These are phyloP conservation scores for Yueomyces sp. DNA, from an alignment of 805 yeast genomes.

Conservation along the genomic window DNA sequence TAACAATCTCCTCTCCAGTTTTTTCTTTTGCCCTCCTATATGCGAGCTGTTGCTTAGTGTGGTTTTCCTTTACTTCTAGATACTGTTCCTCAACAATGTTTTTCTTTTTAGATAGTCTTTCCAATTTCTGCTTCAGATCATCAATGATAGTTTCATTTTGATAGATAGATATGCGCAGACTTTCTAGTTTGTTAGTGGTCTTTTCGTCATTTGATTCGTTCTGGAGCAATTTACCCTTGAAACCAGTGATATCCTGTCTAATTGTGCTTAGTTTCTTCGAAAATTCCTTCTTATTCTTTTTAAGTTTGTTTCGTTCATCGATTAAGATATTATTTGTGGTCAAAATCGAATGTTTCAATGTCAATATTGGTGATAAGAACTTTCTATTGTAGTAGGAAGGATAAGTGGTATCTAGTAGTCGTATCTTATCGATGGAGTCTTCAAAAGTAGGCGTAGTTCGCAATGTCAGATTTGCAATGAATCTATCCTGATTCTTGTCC, in stretches of 20 bases:
- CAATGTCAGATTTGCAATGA: slow-evolving; percentile 28
- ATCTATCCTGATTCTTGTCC: slow-evolving; percentile 21
- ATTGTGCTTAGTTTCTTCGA: slow-evolving; percentile 37
- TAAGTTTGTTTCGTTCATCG: slow-evolving; percentile 43
- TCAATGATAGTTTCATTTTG: slow-evolving; percentile 25
- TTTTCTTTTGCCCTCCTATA: slow-evolving; percentile 14
- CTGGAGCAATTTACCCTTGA: slow-evolving; percentile 33
- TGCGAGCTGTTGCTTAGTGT: slow-evolving; percentile 24
- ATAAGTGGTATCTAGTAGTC: slow-evolving; percentile 20
- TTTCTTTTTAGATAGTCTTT: slow-evolving; percentile 7
- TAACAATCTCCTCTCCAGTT: slow-evolving; percentile 7
- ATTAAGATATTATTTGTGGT: slow-evolving; percentile 48
- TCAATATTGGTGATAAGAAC: slow-evolving; percentile 44
- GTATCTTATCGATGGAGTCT: slow-evolving; percentile 3
- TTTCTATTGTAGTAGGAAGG: slow-evolving; percentile 25
- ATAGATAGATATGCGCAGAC: slow-evolving; percentile 30
- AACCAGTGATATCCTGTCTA: slow-evolving; percentile 42
- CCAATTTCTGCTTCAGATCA: slow-evolving; percentile 12
- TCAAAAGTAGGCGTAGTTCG: slow-evolving; percentile 19
- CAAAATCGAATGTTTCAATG: slow-evolving; percentile 50
- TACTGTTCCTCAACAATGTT: slow-evolving; percentile 24
- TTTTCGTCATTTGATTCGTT: slow-evolving; percentile 45
- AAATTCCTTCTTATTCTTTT: slow-evolving; percentile 44
- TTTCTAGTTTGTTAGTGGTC: slow-evolving; percentile 36
- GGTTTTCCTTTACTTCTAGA: slow-evolving; percentile 24